Evolutionary conservation across 306 rosid genomes (phyloP).

Genomic region (Lathyrus aphaca): DNA sequence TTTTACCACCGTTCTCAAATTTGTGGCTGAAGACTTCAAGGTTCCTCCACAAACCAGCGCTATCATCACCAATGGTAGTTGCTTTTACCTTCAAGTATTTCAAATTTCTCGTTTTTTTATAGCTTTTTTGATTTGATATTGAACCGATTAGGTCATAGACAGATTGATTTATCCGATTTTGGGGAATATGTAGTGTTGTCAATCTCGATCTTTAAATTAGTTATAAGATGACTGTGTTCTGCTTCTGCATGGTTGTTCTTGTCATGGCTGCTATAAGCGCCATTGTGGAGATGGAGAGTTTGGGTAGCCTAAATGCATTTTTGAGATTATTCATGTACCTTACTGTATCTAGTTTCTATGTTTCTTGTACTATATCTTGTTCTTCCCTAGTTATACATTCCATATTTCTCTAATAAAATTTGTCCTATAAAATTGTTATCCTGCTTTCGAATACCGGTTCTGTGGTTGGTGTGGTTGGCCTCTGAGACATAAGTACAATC

Average conservation of each 20-base stretch:
- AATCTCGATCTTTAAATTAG: not conserved
- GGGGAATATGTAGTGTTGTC: not conserved
- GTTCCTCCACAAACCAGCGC: constrained; percentile 99
- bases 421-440: no score
- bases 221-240: not conserved
- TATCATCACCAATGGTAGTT: constrained; percentile 89
- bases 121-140: not conserved
- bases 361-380: no score
- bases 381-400: not conserved
- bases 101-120: not conserved
- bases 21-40: constrained; percentile 95
- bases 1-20: constrained; percentile 96
- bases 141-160: not conserved
- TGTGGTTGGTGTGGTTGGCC: no score
- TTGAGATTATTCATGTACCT: not conserved
- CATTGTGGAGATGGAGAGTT: no score
- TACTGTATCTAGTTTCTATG: not conserved
- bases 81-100: not conserved
- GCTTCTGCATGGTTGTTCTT: not conserved
- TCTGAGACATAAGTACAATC: no score
- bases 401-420: no score
- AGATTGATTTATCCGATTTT: not conserved
- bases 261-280: not conserved
- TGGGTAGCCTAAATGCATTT: not conserved
- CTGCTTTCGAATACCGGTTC: no score